phyloP scores from a whole-genome alignment of 441 rosid genomes.

The Syzygium malaccense region DNA sequence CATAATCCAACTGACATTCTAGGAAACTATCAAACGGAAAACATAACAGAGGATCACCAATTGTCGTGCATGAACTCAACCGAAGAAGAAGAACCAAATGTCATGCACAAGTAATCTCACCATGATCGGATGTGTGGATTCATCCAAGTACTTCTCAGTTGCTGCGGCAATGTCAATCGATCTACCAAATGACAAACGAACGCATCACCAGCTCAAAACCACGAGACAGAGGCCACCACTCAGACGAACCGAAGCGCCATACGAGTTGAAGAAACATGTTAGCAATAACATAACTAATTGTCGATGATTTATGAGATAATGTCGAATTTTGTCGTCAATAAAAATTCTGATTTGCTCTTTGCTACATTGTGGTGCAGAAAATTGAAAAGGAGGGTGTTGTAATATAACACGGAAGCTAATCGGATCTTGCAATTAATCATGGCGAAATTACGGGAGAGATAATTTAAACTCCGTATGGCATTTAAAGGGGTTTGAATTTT shows the following conservation, averaged over 20 bases:
- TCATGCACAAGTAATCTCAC: conserved; percentile 21
- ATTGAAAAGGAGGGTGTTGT: too few relatives aligned
- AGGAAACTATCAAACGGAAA: neutral
- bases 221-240: neutral
- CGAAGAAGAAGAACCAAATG: neutral
- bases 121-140: conserved; percentile 60
- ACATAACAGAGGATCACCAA: neutral
- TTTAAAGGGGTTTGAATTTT: neutral
- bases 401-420: too few relatives aligned
- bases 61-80: neutral
- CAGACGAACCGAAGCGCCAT: neutral
- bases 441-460: too few relatives aligned
- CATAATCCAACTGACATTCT: neutral
- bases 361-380: too few relatives aligned
- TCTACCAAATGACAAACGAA: conserved; percentile 47
- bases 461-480: too few relatives aligned
- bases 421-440: too few relatives aligned
- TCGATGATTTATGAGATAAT: too few relatives aligned
- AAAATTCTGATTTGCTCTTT: too few relatives aligned
- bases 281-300: neutral
- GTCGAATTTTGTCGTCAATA: too few relatives aligned
- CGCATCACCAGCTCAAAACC: neutral
- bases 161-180: conserved; percentile 66
- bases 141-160: conserved; percentile 34
- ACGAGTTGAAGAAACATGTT: neutral